Percentiles rank a stretch among this genome's conserved stretches.
phyloP scores from a whole-genome alignment of 306 rosid species.

The Dryas alaskensis region DNA sequence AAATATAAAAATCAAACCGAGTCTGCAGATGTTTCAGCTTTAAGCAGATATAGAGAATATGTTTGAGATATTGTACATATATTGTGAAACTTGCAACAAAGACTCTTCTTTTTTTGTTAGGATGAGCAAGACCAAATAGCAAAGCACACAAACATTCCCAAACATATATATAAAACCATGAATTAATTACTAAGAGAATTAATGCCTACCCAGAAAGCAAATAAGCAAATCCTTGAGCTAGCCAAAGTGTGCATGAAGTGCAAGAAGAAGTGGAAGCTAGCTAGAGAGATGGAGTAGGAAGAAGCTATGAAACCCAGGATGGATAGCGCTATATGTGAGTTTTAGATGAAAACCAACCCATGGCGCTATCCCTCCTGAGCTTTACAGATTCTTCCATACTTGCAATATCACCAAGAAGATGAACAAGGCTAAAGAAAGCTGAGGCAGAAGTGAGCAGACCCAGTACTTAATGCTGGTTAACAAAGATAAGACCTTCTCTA shows the following conservation, averaged over 20 bases:
- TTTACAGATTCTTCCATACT: slow-evolving; percentile 55
- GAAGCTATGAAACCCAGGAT: slow-evolving; percentile 89
- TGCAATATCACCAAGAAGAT: not conserved
- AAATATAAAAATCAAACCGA: not conserved
- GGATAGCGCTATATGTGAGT: slow-evolving; percentile 62
- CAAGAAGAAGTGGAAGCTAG: no score
- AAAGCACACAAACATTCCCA: not conserved
- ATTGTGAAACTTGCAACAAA: no score
- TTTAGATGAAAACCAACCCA: not conserved
- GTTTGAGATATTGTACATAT: no score
- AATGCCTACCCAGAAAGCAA: no score
- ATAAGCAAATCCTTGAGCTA: no score
- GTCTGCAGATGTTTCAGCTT: not conserved
- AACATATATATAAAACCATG: not conserved
- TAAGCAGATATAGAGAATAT: not conserved
- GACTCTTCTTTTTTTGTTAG: no score
- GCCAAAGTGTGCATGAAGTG: no score
- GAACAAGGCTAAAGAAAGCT: not conserved
- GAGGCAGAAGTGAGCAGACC: not conserved
- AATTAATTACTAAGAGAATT: no score
- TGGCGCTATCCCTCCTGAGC: slow-evolving; percentile 99
- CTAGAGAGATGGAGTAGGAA: slow-evolving; percentile 36
- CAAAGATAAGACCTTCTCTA: no score
- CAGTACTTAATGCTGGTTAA: no score
- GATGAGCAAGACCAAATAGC: not conserved